These are phyloP conservation scores for Fusarium scirpi DNA, from an alignment of 2,329 filamentous ascomycete genomes.

Conservation along the genomic window DNA sequence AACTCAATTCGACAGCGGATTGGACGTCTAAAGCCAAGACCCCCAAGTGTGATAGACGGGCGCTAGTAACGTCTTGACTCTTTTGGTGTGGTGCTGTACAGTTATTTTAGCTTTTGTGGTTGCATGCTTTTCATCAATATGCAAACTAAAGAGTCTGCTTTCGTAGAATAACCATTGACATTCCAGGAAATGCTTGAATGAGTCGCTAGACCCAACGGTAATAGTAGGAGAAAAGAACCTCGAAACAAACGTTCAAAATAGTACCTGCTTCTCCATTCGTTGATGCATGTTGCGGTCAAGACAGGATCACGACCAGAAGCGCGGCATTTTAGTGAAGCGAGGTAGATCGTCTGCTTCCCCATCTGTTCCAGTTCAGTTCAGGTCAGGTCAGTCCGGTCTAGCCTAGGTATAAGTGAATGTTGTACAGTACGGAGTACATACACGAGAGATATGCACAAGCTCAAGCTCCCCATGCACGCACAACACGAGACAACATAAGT, in stretches of 20 bases:
- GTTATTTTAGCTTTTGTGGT: conserved; percentile 10
- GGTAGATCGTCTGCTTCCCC: conserved; percentile 15
- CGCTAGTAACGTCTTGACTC: conserved; percentile 39
- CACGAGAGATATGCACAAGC: conserved; percentile 2
- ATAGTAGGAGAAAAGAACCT: conserved; percentile 6
- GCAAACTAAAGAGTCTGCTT: conserved; percentile 4
- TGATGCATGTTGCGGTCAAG: conserved; percentile 28
- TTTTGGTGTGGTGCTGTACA: conserved; percentile 30
- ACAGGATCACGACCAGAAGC: conserved; percentile 15
- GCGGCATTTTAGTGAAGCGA: conserved; percentile 29
- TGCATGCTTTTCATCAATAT: conserved; percentile 26
- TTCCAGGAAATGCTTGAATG: conserved; percentile 22
- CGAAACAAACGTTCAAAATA: neutral
- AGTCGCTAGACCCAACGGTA: conserved; percentile 19
- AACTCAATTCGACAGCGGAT: neutral
- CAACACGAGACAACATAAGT: conserved; percentile 13
- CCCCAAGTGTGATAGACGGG: conserved; percentile 31
- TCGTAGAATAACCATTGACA: conserved; percentile 1
- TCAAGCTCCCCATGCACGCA: conserved; percentile 18
- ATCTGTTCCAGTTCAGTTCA: neutral
- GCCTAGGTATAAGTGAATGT: neutral
- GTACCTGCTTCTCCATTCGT: neutral
- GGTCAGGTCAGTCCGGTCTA: neutral
- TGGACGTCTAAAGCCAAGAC: neutral
- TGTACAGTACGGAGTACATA: neutral